Evolutionary conservation across 495 filamentous ascomycete genomes (phyloP), one percentile per base, ranked within the genome.

Genomic region (Schizothecium vesticola): DNA sequence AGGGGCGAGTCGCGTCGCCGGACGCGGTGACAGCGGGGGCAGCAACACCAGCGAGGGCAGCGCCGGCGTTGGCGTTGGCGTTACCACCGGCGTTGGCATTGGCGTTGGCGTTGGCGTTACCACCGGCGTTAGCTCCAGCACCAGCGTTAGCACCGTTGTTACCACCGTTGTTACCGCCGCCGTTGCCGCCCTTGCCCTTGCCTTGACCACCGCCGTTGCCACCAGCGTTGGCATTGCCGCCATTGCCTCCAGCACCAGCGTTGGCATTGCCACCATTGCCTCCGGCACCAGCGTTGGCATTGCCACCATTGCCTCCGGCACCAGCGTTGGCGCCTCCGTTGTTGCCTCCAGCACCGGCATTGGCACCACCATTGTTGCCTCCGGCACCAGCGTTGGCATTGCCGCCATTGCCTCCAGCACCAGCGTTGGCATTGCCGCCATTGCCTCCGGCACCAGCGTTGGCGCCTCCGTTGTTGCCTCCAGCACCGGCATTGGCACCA

Each of bases 1-100:
- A 86, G 59, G 84, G 82, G 43, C 84, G 73, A 8, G 66, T 76
- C 2, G 73, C 69, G 64, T 84, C 75, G 25, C 80, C 77, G n/a
- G 79, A 79, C 69, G 83, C 76, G 56, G 68, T 67, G 25, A 80
- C 68, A 0, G 73, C 72, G 13, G 79, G 79, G n/a, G 75, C 75
- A 8, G 70, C 65, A 65, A 77, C 73, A 31, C 80, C 79, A 63
- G 63, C 78, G 59, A 80, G 67, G 62, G 75, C 73, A 28, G 67
- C 68, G 51, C 58, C 63, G 25, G 63, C 58, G 22, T 59, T 59
- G 58, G 63, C 68, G 57, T n/a, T 55, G 25, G 43, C 66, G 26
- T 56, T 56, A 12, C 28, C 64, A 1, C 28, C 55, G 31, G 59
- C 66, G 59, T 62, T 63, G n/a, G 13, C 59, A 3, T 21, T 43